A percentile compares a stretch with the other conserved stretches of the same genome.
Conservation (phyloP, 345 rosid genomes). For the Camelina neglecta region DNA sequence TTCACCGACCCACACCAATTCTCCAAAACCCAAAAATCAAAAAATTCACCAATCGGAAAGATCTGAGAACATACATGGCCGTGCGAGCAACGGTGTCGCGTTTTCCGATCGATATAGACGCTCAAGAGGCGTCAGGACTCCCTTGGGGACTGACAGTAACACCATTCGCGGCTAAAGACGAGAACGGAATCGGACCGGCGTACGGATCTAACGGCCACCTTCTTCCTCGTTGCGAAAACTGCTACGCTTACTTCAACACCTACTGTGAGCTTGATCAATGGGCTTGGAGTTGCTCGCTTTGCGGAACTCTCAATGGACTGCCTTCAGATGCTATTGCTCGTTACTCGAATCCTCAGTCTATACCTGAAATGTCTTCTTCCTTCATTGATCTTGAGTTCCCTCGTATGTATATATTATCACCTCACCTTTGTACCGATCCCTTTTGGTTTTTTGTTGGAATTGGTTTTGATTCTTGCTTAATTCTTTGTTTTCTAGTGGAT, state of each 20-base stretch:
- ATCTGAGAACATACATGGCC: slow-evolving; percentile 52
- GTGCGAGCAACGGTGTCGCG: slow-evolving; percentile 82
- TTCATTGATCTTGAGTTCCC: slow-evolving; percentile 94
- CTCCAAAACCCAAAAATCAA: background rate
- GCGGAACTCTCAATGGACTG: slow-evolving; percentile 90
- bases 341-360: slow-evolving; percentile 77
- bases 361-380: slow-evolving; percentile 87
- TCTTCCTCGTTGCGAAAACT: slow-evolving; percentile 91
- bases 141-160: slow-evolving; percentile 95
- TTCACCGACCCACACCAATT: slow-evolving; percentile 17
- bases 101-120: slow-evolving; percentile 80
- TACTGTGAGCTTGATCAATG: slow-evolving; percentile 95
- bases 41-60: slow-evolving; percentile 1
- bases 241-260: slow-evolving; percentile 93
- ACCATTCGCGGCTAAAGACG: slow-evolving; percentile 87
- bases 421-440: background rate
- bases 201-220: slow-evolving; percentile 84
- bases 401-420: slow-evolving; percentile 48
- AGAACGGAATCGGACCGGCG: slow-evolving; percentile 73
- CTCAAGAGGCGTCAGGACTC: slow-evolving; percentile 78
- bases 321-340: slow-evolving; percentile 73
- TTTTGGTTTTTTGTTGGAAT: background rate
- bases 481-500: slow-evolving; percentile 54
- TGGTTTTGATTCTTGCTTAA: background rate
- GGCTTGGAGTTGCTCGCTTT: slow-evolving; percentile 94